phyloP scores from a whole-genome alignment of 2,329 filamentous ascomycete genomes.

The Fusarium palustre region DNA sequence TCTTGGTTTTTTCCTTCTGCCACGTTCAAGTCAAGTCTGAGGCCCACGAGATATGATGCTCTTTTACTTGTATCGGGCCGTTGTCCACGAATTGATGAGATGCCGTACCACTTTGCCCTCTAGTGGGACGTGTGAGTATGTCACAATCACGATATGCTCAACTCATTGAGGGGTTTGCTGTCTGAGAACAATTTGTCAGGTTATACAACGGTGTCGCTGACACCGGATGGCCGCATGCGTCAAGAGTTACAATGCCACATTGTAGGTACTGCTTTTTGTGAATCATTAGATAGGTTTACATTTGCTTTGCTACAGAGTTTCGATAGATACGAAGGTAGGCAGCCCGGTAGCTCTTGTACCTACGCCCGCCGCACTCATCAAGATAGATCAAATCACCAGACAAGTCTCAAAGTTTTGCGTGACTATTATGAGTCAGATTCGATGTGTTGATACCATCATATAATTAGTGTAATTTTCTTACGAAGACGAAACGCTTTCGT shows the following conservation, averaged over 20 bases:
- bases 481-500: constrained; percentile 13
- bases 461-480: background rate
- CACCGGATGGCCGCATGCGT: background rate
- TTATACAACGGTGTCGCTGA: background rate
- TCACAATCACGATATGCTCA: background rate
- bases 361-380: background rate
- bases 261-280: background rate
- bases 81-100: fast-evolving
- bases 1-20: background rate
- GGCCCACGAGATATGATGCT: background rate
- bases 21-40: background rate
- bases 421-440: background rate
- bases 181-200: background rate
- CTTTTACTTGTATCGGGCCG: constrained; percentile 7
- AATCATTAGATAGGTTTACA: no score
- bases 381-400: background rate
- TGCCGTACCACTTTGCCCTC: background rate
- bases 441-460: no score
- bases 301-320: background rate
- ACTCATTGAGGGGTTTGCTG: background rate
- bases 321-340: background rate
- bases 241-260: background rate
- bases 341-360: background rate
- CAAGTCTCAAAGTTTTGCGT: background rate
- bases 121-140: background rate